Base-by-base conservation (phyloP, 1,284 basidiomycete genomes). In the Schizopora paradoxa region DNA sequence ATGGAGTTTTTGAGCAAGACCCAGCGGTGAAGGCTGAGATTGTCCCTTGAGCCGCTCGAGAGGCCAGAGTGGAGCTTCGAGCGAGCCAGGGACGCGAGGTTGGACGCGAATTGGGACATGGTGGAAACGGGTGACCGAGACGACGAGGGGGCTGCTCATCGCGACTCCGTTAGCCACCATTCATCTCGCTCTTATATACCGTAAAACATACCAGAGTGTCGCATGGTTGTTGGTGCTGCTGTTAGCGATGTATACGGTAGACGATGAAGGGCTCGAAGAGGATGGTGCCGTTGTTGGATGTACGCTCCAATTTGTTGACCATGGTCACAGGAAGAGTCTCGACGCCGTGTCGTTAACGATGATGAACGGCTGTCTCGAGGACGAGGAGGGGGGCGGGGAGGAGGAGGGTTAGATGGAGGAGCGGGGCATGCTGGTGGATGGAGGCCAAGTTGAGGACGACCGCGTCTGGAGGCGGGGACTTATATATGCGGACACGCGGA, bases 1-100 rank as follows among this genome's bases (percentile, higher is more conserved):
- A 88, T 74, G 29, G 82, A 86, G 64, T 89, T 89, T 82, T 87
- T 87, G 62, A 89, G 74, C 48, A 89, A 73, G 46, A 89, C 86
- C 82, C 84, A 87, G 61, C 86, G 84, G 62, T 86, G 84, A 67
- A 89, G 74, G 66, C 77, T 86, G 69, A 74, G 73, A 56, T 68
- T 77, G 66, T 84, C 81, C 65, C 73, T 79, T 63, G 59, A 58
- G 54, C 63, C 59, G 48, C 71, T 66, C 48, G 72, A 70, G 56
- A 74, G 61, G 57, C 76, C 79, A 51, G 72, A 63, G 54, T 79
- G 77, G 66, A 89, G 72, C 72, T 89, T 89, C 64, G 70, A 77
- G 60, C 79, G 83, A 63, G 86, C 80, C 65, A 86, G 68, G 55
- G 70, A 66, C 56, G 74, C 77, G 39, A 85, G 67, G 57, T 64